Evolutionary conservation across 371 early-diverging fungal species (phyloP), one percentile per base, ranked within the genome.

Genomic region (Lichtheimia hyalospora): DNA sequence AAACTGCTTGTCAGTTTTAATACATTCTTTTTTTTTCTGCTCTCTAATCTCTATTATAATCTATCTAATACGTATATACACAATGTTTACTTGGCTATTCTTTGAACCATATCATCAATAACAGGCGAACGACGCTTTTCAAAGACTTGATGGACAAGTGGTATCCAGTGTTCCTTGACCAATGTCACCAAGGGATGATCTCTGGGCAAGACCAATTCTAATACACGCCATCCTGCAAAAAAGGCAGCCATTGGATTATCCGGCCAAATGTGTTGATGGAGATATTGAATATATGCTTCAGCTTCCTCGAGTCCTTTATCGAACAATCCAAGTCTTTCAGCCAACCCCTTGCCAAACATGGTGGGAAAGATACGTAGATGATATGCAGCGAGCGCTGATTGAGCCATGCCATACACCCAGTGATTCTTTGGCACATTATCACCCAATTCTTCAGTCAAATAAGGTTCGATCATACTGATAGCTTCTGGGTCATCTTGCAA

Each of bases 231-330:
- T 2, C 72, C 68, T 27, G 77, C 80, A 55, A 80, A 73, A 52
- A 80, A 77, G 2, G 73, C 75, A 14, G 80, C 63, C 63, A 77
- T 67, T 2, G 71, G 70, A 49, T 73, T 77, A 1, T 73, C 75
- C 13, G 62, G 63, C 55, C 57, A 58, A 39, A 71, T 69, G 3
- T 42, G 34, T 13, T 57, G 16, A 20, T 70, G 48, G 5, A 63
- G 46, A 16, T 54, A 57, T 0, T 23, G 44, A 7, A 80, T 27
- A 52, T 76, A 80, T 3, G 64, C 56, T 18, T 53, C 50, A 0
- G 77, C 68, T 60, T 80, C 80, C 25, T 69, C 54, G 14, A 80
- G 50, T 15, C 80, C 80, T 25, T 68, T 66, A 2, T 41, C 54
- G 1, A 60, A 57, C 63, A 73, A 59, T 2, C 71, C 77, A 6